Conservation (phyloP, 139 green algal genomes). For the Coelastrella sp. region DNA sequence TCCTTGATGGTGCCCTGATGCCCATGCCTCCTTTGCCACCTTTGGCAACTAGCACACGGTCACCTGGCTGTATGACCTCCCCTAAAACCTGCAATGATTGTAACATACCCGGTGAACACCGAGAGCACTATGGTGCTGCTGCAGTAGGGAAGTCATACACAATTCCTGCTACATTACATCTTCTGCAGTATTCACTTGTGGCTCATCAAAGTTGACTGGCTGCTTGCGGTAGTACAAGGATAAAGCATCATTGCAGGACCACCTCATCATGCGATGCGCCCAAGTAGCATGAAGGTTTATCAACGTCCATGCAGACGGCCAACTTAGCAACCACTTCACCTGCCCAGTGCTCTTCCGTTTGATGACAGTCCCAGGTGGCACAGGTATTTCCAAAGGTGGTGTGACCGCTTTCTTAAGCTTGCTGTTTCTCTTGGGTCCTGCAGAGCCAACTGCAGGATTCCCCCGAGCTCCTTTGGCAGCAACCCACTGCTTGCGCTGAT, state of each 20-base stretch:
- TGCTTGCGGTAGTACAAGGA: too few relatives aligned
- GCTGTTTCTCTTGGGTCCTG: slow-evolving; percentile 67
- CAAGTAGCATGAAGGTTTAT: too few relatives aligned
- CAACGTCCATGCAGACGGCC: too few relatives aligned
- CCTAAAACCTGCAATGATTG: slow-evolving; percentile 59
- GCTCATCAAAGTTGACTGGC: too few relatives aligned
- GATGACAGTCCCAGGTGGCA: slow-evolving; percentile 81
- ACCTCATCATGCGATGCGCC: neutral
- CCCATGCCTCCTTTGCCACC: slow-evolving; percentile 74
- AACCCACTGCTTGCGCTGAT: slow-evolving; percentile 54
- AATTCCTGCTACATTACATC: too few relatives aligned
- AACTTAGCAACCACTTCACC: neutral
- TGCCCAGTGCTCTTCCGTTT: slow-evolving; percentile 71
- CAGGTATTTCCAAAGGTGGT: slow-evolving; percentile 63
- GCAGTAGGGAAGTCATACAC: too few relatives aligned
- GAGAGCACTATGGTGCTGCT: too few relatives aligned
- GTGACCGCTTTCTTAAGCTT: slow-evolving; percentile 60
- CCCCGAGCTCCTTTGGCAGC: slow-evolving; percentile 62
- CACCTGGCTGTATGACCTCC: slow-evolving; percentile 73
- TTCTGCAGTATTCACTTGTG: too few relatives aligned
- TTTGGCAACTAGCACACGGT: slow-evolving; percentile 68
- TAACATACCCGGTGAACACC: neutral
- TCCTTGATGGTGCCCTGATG: slow-evolving; percentile 58
- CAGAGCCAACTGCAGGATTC: slow-evolving; percentile 74
- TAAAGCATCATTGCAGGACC: too few relatives aligned